Evolutionary conservation across 176 grass and related monocot genomes (phyloP).

Genomic region (Cenchrus fungigraminus): DNA sequence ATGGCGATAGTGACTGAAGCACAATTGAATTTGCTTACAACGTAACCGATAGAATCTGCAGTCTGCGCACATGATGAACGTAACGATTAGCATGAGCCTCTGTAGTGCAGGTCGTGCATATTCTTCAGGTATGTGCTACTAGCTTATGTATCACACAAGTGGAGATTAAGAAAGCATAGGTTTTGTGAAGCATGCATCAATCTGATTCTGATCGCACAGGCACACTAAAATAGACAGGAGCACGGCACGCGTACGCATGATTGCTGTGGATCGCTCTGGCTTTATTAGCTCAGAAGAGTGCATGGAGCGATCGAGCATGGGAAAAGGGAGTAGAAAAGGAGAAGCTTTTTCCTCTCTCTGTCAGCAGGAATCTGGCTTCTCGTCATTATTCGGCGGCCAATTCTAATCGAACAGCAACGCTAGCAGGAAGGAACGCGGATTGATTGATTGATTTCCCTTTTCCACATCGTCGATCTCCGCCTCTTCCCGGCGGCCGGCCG

Average conservation of each 20-base stretch:
- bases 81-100: background rate
- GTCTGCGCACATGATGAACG: background rate
- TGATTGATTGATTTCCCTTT: background rate
- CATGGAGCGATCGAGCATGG: background rate
- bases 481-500: background rate
- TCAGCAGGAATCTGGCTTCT: background rate
- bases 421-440: background rate
- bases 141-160: background rate
- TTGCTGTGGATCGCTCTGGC: conserved; percentile 2
- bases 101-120: background rate
- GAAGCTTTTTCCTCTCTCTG: background rate
- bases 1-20: background rate
- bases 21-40: background rate
- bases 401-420: background rate
- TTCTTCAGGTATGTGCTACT: background rate
- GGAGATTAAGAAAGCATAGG: background rate
- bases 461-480: background rate
- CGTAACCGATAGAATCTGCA: background rate
- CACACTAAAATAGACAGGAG: background rate
- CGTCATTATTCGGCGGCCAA: background rate
- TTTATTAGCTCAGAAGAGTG: background rate
- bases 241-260: conserved; percentile 6
- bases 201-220: background rate
- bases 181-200: background rate
- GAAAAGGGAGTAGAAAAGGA: conserved; percentile 23